Evolutionary conservation across 1,284 basidiomycete genomes (phyloP).

Genomic region (Tilletia walkeri): DNA sequence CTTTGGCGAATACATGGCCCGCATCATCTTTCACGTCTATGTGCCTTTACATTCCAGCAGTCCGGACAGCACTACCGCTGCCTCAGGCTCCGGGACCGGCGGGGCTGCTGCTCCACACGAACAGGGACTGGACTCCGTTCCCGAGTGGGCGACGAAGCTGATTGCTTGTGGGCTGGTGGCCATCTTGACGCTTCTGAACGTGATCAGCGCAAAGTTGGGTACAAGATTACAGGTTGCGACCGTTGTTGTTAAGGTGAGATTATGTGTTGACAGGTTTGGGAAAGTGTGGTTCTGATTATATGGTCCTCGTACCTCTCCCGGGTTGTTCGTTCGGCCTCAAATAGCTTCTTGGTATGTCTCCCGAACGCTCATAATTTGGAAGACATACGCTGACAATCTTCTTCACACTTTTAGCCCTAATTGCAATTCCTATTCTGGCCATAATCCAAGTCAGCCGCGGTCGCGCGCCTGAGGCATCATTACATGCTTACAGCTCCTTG

Average conservation of each 20-base stretch:
- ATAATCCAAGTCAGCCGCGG: slow-evolving; percentile 71
- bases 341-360: too few relatives aligned
- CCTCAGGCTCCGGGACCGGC: slow-evolving; percentile 31
- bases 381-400: not conserved
- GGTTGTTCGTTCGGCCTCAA: too few relatives aligned
- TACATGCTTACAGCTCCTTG: slow-evolving; percentile 36
- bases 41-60: slow-evolving; percentile 15
- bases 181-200: slow-evolving; percentile 72
- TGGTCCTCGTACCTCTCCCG: not conserved
- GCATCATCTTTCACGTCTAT: slow-evolving; percentile 59
- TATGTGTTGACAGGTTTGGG: too few relatives aligned
- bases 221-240: slow-evolving; percentile 79
- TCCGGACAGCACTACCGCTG: not conserved
- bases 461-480: slow-evolving; percentile 33
- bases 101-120: slow-evolving; percentile 66
- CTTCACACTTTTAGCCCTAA: slow-evolving; percentile 57
- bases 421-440: slow-evolving; percentile 71
- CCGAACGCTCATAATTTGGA: not conserved
- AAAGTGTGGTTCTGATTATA: not conserved
- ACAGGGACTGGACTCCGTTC: slow-evolving; percentile 69
- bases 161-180: slow-evolving; percentile 74
- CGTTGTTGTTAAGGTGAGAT: slow-evolving; percentile 74
- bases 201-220: slow-evolving; percentile 75
- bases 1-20: slow-evolving; percentile 75
- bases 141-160: slow-evolving; percentile 88